Evolutionary conservation across 305 asterid genomes (phyloP), one percentile per base, ranked within the genome.

Genomic region (Fraxinus ornus): DNA sequence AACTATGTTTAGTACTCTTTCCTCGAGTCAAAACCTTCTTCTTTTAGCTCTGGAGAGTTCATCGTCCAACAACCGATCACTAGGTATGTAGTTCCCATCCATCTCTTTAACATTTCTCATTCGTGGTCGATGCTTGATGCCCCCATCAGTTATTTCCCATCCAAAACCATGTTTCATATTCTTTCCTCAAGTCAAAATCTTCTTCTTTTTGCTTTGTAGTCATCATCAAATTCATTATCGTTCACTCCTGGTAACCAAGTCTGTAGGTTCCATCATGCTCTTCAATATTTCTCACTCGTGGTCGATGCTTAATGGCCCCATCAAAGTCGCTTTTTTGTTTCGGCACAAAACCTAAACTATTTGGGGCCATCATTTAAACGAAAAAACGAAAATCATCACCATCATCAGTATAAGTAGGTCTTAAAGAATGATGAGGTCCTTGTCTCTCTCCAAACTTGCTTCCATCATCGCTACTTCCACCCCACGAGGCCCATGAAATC

Each of bases 281-380:
- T 79, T 90, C 97, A 4, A 88, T 86, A 79, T 84, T 89, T 81
- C 96, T 88, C 84, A 88, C 85, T 74, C 93, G 88, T 80, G 90
- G 80, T 37, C 91, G 89, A 79, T 84, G 89, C 91, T 92, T 90
- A 70, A 89, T 77, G 75, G 84, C 88, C 62, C 91, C 96, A 77
- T 92, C 95, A 86, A 92, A 95, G 75, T 92, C 97, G 85, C 97
- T 92, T 52, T 91, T 94, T 91, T 94, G 76, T 82, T 32, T 92
- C 95, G 0, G 91, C 87, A 87, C 91, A 85, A 85, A 90, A 91
- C 86, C 97, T 87, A 85, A 82, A 90, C 30, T 89, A 87, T 88
- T 93, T 88, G 24, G 94, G 90, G 2, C 91, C 92, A 79, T 89
- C 93, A 70, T 90, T 87, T 78, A 68, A 3, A 8, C 32, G 49